These are phyloP conservation scores for Coemansia sp. DNA, from an alignment of 192 early-diverging fungal species.

Conservation along the genomic window DNA sequence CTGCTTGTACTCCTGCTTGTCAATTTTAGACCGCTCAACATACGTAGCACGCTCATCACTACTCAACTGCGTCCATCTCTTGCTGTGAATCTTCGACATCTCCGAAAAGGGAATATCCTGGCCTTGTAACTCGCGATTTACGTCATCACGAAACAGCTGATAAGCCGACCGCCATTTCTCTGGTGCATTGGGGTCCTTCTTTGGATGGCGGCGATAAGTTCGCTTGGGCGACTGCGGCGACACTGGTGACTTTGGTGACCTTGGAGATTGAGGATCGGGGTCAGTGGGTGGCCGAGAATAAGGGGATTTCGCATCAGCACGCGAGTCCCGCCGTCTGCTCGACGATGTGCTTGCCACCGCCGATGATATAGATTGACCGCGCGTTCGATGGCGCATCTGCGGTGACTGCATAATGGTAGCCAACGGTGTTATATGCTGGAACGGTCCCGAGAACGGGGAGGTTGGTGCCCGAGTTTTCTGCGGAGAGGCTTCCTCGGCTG, in stretches of 20 bases:
- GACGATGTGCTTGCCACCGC: conserved; percentile 16
- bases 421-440: conserved; percentile 19
- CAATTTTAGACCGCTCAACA: conserved; percentile 32
- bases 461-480: conserved; percentile 14
- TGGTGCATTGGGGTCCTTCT: conserved; percentile 53
- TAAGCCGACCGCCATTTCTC: conserved; percentile 59
- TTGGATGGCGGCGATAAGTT: conserved; percentile 54
- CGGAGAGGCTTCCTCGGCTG: conserved; percentile 33
- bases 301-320: conserved; percentile 30
- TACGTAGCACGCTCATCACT: conserved; percentile 32
- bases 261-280: conserved; percentile 17
- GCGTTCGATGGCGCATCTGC: conserved; percentile 23
- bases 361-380: conserved; percentile 50
- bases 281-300: conserved; percentile 27
- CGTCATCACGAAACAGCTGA: conserved; percentile 58
- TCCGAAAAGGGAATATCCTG: conserved; percentile 51
- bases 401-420: conserved; percentile 12
- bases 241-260: conserved; percentile 5
- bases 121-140: conserved; percentile 51
- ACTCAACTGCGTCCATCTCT: conserved; percentile 46
- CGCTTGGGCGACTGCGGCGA: conserved; percentile 39
- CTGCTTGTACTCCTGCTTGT: conserved; percentile 47
- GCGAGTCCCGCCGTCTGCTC: conserved; percentile 32
- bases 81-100: conserved; percentile 59
- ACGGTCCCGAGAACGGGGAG: conserved; percentile 19